These are phyloP conservation scores for Berberis vulgaris DNA, from an alignment of 164 flowering plant genomes.

Conservation along the genomic window DNA sequence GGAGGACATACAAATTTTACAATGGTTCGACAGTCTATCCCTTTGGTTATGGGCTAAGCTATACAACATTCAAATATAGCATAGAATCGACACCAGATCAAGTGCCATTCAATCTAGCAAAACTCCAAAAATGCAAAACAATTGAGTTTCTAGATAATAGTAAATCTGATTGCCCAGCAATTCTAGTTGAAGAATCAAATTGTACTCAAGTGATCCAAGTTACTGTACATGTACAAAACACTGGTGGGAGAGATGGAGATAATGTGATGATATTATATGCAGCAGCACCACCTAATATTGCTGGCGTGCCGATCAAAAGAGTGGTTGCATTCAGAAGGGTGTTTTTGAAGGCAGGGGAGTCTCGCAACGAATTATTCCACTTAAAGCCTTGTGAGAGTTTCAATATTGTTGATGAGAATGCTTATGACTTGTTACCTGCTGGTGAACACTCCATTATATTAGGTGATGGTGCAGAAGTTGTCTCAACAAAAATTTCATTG, in stretches of 20 bases:
- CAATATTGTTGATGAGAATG: neutral
- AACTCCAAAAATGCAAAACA: neutral
- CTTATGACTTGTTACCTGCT: constrained; percentile 1
- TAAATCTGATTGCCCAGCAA: neutral
- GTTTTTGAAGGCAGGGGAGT: neutral
- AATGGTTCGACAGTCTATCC: constrained; percentile 28
- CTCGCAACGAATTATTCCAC: neutral
- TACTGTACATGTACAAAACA: neutral
- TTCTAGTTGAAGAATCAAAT: neutral
- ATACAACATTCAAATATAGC: constrained; percentile 34
- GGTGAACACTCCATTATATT: neutral
- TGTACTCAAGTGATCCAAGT: neutral
- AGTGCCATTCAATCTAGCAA: neutral
- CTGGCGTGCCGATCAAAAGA: constrained; percentile 1
- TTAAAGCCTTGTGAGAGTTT: constrained; percentile 6
- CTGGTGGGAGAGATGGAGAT: neutral
- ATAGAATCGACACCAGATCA: constrained; percentile 23
- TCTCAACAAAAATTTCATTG: too few relatives aligned
- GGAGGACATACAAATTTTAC: constrained; percentile 69
- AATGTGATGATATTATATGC: constrained; percentile 1
- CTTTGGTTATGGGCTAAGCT: constrained; percentile 71
- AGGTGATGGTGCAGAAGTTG: neutral
- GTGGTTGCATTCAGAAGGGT: constrained; percentile 4
- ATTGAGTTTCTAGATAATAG: neutral
- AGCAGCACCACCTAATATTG: neutral